A percentile compares a stretch with the other conserved stretches of the same genome.
These are phyloP conservation scores for Cercophora sp. DNA, from an alignment of 495 filamentous ascomycete genomes.

Conservation along the genomic window DNA sequence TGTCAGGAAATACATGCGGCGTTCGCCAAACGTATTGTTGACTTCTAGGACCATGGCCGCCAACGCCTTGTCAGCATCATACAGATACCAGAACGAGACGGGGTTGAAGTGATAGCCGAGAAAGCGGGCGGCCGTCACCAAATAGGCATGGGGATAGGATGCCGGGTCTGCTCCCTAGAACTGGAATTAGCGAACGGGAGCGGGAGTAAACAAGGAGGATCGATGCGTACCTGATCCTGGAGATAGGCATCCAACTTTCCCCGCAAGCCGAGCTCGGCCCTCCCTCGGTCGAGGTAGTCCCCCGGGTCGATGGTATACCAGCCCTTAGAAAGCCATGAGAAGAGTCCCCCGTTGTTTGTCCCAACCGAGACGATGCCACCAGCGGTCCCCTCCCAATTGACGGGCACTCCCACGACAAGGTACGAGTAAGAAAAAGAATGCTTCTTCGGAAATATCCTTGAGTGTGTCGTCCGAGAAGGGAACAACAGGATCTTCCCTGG, in stretches of 20 bases:
- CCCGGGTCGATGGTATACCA: conserved; percentile 57
- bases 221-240: conserved; percentile 38
- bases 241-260: conserved; percentile 60
- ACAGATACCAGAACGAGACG: conserved; percentile 79
- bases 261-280: conserved; percentile 41
- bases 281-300: conserved; percentile 56
- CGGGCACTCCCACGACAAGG: conserved; percentile 61
- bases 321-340: conserved; percentile 31
- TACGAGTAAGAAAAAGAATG: conserved; percentile 66
- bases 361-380: conserved; percentile 54
- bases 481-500: conserved; percentile 41
- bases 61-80: conserved; percentile 54
- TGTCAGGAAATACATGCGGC: conserved; percentile 57
- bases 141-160: conserved; percentile 61
- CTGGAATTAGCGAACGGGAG: too few species aligned
- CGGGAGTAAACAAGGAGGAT: too few species aligned
- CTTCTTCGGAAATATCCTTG: conserved; percentile 56
- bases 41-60: conserved; percentile 69
- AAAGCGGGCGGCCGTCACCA: conserved; percentile 65
- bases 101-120: conserved; percentile 71
- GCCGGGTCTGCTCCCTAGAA: conserved; percentile 46
- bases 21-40: conserved; percentile 75
- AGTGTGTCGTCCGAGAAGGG: conserved; percentile 58
- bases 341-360: conserved; percentile 17
- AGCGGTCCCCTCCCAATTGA: conserved; percentile 53